Base-by-base conservation (phyloP, 208 protist species). In the Trypanosoma theileri region DNA sequence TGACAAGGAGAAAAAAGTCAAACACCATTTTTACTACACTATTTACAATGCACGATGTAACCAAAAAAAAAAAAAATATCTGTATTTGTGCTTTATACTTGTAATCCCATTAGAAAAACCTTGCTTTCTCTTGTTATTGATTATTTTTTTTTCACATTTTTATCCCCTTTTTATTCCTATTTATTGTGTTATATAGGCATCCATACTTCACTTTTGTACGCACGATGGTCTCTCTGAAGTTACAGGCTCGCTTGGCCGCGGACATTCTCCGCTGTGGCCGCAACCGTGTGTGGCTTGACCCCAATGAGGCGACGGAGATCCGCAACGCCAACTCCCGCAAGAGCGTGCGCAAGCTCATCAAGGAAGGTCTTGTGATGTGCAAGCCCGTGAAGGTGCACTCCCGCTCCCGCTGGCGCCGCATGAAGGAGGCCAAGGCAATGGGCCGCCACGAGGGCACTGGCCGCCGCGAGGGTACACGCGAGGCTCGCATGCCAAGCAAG, bases 191-290 rank as follows among this genome's bases (percentile, higher is more conserved):
- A 70, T 62, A 51, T 45, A 42, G 7, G 3, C 53, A 35, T 59
- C 45, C 17, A 63, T 56, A 14, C 40, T 16, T 26, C 40, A 12
- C 53, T 26, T 31, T 31, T 58, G 9, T 58, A 31, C 17, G 53
- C 12, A 24, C 40, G 53, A 94, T 94, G 88, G 85, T 89, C 44
- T 91, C 87, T 59, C 80, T 96, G 44, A 92, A 92, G 82, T 85
- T 99, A 17, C 98, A 99, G 89, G 99, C 99, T 86, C 86, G 98
- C 60, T 89, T 99, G 14, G 98, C 98, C 24, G 95, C 98, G 28
- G 90, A 87, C 77, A 96, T 99, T 62, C 88, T 99, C 52, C 97
- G 98, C 76, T 99, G 98, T 84, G 99, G 99, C 71, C 87, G 98
- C 67, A 72, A 85, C 50, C 96, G 97, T 78, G 89, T 99, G 64